phyloP scores from a whole-genome alignment of 1,284 basidiomycete genomes.

The Tilletiaria anomala region DNA sequence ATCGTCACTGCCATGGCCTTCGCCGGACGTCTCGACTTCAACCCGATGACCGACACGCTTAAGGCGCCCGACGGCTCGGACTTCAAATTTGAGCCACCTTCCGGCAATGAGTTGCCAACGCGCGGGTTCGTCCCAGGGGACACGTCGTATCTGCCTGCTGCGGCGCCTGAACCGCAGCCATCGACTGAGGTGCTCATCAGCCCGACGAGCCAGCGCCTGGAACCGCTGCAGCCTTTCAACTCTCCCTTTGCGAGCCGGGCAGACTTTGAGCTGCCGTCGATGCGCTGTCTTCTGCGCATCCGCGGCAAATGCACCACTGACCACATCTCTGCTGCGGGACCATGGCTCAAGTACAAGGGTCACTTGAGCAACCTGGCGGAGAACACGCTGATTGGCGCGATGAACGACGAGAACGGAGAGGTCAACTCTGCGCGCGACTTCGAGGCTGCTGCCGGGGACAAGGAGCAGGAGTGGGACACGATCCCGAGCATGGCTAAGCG shows the following conservation, averaged over 20 bases:
- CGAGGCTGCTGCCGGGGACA: slow-evolving; percentile 44
- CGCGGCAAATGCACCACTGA: slow-evolving; percentile 97
- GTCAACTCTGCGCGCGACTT: slow-evolving; percentile 41
- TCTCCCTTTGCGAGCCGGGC: slow-evolving; percentile 53
- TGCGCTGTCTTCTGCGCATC: slow-evolving; percentile 67
- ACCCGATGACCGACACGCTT: slow-evolving; percentile 74
- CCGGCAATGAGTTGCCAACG: slow-evolving; percentile 67
- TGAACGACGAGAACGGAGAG: slow-evolving; percentile 41
- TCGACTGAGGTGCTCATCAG: slow-evolving; percentile 59
- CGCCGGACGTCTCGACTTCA: slow-evolving; percentile 85
- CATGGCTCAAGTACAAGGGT: slow-evolving; percentile 88
- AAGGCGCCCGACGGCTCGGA: slow-evolving; percentile 54
- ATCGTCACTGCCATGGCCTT: slow-evolving; percentile 87
- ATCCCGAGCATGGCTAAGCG: slow-evolving; percentile 34
- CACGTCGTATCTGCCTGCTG: slow-evolving; percentile 60
- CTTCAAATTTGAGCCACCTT: slow-evolving; percentile 77
- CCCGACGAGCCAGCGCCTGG: slow-evolving; percentile 49
- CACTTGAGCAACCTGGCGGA: slow-evolving; percentile 92
- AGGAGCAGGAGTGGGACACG: slow-evolving; percentile 15
- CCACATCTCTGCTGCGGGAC: slow-evolving; percentile 38
- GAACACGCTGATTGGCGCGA: slow-evolving; percentile 53
- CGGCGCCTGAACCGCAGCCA: slow-evolving; percentile 54
- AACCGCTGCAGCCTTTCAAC: slow-evolving; percentile 70
- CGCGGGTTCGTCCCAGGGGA: slow-evolving; percentile 70
- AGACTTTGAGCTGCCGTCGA: slow-evolving; percentile 55